These are phyloP conservation scores for Cairneyella variabilis DNA, from an alignment of 495 filamentous ascomycete genomes.

Conservation along the genomic window DNA sequence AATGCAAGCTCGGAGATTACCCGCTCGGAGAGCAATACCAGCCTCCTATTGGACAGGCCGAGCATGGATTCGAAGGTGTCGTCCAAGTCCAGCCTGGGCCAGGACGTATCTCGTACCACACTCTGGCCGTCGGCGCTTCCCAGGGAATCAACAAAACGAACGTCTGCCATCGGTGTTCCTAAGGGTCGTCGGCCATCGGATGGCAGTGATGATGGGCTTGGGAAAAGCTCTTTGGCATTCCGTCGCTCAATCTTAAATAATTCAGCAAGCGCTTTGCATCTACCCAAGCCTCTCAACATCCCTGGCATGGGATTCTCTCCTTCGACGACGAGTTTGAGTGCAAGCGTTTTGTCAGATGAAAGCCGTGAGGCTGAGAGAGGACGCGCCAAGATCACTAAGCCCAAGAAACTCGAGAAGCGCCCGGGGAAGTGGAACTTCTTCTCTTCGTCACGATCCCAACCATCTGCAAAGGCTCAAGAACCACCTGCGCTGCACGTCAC, in stretches of 20 bases:
- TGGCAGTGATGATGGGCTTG: constrained; percentile 46
- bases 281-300: constrained; percentile 21
- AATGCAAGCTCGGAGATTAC: constrained; percentile 50
- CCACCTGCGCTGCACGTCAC: constrained; percentile 40
- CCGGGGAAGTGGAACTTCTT: constrained; percentile 81
- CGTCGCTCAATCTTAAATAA: constrained; percentile 45
- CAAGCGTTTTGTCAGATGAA: constrained; percentile 50
- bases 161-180: constrained; percentile 7
- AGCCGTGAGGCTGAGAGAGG: constrained; percentile 27
- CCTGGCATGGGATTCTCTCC: constrained; percentile 25
- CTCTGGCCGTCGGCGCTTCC: constrained; percentile 52
- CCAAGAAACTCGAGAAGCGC: constrained; percentile 52
- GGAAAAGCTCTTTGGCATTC: constrained; percentile 41
- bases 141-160: constrained; percentile 12
- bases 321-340: constrained; percentile 44
- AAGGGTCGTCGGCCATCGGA: constrained; percentile 40
- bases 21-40: constrained; percentile 62
- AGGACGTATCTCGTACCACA: constrained; percentile 30
- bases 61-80: constrained; percentile 47
- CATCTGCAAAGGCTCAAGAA: constrained; percentile 28
- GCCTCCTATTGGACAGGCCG: constrained; percentile 41
- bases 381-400: constrained; percentile 16
- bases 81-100: constrained; percentile 33
- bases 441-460: constrained; percentile 61
- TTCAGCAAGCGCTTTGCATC: constrained; percentile 9